Conservation (phyloP, 176 grass and related monocot genomes). For the Triticum aestivum region DNA sequence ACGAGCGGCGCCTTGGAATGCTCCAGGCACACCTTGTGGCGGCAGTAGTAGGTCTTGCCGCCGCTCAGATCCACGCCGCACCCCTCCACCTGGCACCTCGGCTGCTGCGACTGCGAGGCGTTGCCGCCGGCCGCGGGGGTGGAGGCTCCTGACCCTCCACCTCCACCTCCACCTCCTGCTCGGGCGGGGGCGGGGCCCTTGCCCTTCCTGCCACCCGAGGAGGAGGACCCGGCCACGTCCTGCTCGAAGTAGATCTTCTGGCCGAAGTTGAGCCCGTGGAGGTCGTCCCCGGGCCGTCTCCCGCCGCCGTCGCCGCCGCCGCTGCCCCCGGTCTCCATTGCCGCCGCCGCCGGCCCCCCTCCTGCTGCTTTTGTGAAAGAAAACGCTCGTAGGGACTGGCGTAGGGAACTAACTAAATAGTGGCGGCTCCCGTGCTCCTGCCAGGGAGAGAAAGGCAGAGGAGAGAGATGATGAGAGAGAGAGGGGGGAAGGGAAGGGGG, state of each 20-base stretch:
- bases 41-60: constrained; percentile 71
- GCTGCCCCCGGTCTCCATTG: constrained; percentile 58
- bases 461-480: not conserved
- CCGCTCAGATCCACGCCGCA: constrained; percentile 84
- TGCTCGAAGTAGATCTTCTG: constrained; percentile 98
- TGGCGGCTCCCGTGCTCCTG: not conserved
- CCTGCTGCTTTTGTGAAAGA: not conserved
- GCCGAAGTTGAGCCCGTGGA: constrained; percentile 79
- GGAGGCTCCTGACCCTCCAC: not conserved
- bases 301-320: constrained; percentile 14
- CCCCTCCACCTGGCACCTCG: constrained; percentile 94
- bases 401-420: not conserved
- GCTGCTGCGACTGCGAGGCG: constrained; percentile 6
- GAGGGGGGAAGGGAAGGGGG: not conserved
- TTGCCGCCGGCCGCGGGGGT: not conserved
- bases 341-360: not conserved
- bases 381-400: not conserved
- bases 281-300: constrained; percentile 37
- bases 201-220: constrained; percentile 32
- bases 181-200: constrained; percentile 8
- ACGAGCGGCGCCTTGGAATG: constrained; percentile 82
- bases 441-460: not conserved
- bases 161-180: not conserved
- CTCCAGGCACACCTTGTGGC: constrained; percentile 87
- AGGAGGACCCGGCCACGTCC: not conserved